Evolutionary conservation across 2,329 filamentous ascomycete genomes (phyloP).

Genomic region (Epicoccum sorghinum): DNA sequence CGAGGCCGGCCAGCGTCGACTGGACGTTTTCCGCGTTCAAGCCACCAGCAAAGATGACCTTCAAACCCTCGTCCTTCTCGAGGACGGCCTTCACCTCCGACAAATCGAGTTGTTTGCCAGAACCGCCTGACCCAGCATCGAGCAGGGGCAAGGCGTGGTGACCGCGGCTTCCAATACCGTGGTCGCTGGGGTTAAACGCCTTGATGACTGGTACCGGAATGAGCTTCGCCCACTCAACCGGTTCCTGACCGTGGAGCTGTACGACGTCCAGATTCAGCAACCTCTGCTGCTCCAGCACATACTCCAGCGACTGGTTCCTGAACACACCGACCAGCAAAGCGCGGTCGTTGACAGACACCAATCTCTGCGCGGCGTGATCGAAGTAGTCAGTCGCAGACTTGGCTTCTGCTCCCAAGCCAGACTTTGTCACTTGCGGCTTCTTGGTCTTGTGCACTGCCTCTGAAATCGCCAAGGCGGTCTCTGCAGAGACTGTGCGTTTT

Average conservation of each 20-base stretch:
- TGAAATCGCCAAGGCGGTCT: conserved; percentile 82
- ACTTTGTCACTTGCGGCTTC: conserved; percentile 36
- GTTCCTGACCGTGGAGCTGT: conserved; percentile 91
- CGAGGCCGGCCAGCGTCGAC: conserved; percentile 67
- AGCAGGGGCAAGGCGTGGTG: conserved; percentile 85
- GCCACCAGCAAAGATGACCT: conserved; percentile 83
- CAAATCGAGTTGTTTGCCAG: conserved; percentile 78
- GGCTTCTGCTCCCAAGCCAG: conserved; percentile 31
- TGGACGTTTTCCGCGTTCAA: conserved; percentile 80
- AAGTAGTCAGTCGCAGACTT: conserved; percentile 72
- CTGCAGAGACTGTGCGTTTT: conserved; percentile 78
- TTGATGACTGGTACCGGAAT: conserved; percentile 92
- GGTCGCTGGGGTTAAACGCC: conserved; percentile 78
- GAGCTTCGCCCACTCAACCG: conserved; percentile 85
- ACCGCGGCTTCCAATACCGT: conserved; percentile 74
- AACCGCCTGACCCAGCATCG: conserved; percentile 83
- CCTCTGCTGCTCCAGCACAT: conserved; percentile 79
- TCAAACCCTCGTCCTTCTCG: conserved; percentile 70
- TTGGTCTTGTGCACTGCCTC: conserved; percentile 69
- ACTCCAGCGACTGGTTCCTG: conserved; percentile 83
- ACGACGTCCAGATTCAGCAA: conserved; percentile 83
- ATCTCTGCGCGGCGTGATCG: conserved; percentile 56
- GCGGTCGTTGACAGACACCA: conserved; percentile 60
- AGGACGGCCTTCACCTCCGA: conserved; percentile 71
- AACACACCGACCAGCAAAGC: conserved; percentile 92